Evolutionary conservation across 768 basidiomycete species (phyloP).

Genomic region (Pleurotus citrinopileatus): DNA sequence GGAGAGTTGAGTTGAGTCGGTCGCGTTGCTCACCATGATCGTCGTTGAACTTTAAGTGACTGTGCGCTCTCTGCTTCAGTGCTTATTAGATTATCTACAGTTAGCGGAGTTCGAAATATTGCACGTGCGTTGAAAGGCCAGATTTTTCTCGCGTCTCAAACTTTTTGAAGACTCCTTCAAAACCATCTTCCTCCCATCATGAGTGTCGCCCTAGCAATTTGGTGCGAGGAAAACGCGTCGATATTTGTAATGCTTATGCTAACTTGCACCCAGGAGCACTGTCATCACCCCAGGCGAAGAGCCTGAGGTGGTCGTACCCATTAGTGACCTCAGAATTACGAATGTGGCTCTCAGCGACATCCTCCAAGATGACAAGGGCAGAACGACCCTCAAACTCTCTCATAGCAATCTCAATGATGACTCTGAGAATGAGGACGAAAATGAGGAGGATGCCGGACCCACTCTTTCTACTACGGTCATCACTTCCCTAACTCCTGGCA

Average conservation of each 20-base stretch:
- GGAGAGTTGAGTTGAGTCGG: not conserved
- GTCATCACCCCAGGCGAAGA: slow-evolving; percentile 53
- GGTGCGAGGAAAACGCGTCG: slow-evolving; percentile 45
- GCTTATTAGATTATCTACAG: too few species aligned
- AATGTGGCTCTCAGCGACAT: slow-evolving; percentile 79
- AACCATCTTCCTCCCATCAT: slow-evolving; percentile 40
- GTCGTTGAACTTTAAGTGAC: slow-evolving; percentile 6
- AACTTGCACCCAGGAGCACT: slow-evolving; percentile 73
- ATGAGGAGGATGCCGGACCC: slow-evolving; percentile 24
- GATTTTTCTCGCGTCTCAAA: not conserved
- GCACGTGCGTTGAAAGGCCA: not conserved
- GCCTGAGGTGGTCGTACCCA: slow-evolving; percentile 52
- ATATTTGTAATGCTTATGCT: slow-evolving; percentile 9
- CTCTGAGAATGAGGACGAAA: slow-evolving; percentile 41
- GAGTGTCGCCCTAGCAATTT: slow-evolving; percentile 63
- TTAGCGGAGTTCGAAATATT: slow-evolving; percentile 45
- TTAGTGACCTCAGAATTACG: slow-evolving; percentile 73
- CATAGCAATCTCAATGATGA: slow-evolving; percentile 39
- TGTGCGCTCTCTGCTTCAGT: slow-evolving; percentile 9
- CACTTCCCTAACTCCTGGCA: slow-evolving; percentile 79
- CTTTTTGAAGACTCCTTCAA: slow-evolving; percentile 13
- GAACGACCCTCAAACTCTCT: slow-evolving; percentile 67
- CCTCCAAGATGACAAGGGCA: slow-evolving; percentile 54
- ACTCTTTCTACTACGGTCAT: slow-evolving; percentile 52
- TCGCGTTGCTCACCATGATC: slow-evolving; percentile 46